A percentile compares a stretch with the other conserved stretches of the same genome.
Conservation (phyloP, 169 alveolate species). For the Haemoproteus tartakovskyi region DNA sequence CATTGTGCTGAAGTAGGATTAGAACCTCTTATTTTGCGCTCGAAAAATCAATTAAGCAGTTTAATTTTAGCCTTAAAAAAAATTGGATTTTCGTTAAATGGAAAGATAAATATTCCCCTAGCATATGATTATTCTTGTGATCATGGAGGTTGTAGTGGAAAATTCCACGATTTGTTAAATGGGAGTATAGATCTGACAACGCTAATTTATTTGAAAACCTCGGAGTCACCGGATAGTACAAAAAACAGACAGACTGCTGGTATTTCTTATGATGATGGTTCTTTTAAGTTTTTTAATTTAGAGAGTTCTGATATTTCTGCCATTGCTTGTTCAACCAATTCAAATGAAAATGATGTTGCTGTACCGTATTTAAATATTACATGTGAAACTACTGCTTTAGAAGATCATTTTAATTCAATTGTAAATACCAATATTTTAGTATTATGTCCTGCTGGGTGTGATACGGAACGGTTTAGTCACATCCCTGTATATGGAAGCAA, state of each 20-base stretch:
- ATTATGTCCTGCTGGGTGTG: slow-evolving; percentile 84
- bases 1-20: slow-evolving; percentile 86
- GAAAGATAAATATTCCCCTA: slow-evolving; percentile 82
- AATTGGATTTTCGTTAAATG: slow-evolving; percentile 80
- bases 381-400: slow-evolving; percentile 62
- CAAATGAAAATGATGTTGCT: slow-evolving; percentile 72
- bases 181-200: slow-evolving; percentile 71
- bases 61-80: slow-evolving; percentile 77
- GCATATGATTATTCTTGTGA: slow-evolving; percentile 84
- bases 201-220: slow-evolving; percentile 67
- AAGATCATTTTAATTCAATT: slow-evolving; percentile 48
- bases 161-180: slow-evolving; percentile 79
- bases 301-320: slow-evolving; percentile 84
- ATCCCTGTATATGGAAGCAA: slow-evolving; percentile 81
- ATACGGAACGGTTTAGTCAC: slow-evolving; percentile 42
- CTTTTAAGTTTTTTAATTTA: slow-evolving; percentile 80
- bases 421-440: slow-evolving; percentile 83
- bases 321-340: slow-evolving; percentile 85
- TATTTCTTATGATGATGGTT: slow-evolving; percentile 78
- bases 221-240: slow-evolving; percentile 61
- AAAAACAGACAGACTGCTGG: slow-evolving; percentile 79
- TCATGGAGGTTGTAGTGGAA: slow-evolving; percentile 80
- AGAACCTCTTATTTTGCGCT: slow-evolving; percentile 83
- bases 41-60: slow-evolving; percentile 77
- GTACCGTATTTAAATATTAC: slow-evolving; percentile 68